Conservation (phyloP, 2,329 filamentous ascomycete species). For the Sporothrix dimorphospora region DNA sequence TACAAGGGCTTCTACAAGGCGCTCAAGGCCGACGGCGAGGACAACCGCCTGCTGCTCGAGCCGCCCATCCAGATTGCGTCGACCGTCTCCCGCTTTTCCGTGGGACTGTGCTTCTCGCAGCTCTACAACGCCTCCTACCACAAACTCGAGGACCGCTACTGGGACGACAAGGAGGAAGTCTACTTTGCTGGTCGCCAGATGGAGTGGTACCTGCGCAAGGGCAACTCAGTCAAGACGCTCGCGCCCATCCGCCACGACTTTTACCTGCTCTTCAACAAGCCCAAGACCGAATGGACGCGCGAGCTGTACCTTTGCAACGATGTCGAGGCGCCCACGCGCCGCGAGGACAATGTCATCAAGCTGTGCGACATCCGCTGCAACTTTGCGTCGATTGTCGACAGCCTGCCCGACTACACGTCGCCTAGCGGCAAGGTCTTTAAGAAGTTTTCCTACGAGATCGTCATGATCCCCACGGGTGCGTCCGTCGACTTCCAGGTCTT, state of each 20-base stretch:
- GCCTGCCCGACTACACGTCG: slow-evolving; percentile 28
- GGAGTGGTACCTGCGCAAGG: slow-evolving; percentile 31
- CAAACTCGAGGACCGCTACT: slow-evolving; percentile 26
- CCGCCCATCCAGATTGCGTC: slow-evolving; percentile 29
- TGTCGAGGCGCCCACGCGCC: slow-evolving; percentile 23
- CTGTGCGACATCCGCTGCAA: slow-evolving; percentile 30
- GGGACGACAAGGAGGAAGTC: slow-evolving; percentile 29
- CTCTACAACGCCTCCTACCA: slow-evolving; percentile 21
- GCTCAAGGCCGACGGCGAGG: slow-evolving; percentile 4
- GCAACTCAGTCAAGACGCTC: slow-evolving; percentile 27
- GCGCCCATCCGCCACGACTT: slow-evolving; percentile 29
- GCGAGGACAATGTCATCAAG: slow-evolving; percentile 25
- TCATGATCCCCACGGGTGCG: slow-evolving; percentile 31
- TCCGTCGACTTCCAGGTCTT: slow-evolving; percentile 28
- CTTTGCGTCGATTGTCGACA: slow-evolving; percentile 28
- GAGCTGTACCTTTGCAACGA: slow-evolving; percentile 30
- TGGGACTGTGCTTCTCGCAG: slow-evolving; percentile 29
- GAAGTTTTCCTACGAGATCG: slow-evolving; percentile 27
- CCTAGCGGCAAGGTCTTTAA: slow-evolving; percentile 25
- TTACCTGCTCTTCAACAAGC: slow-evolving; percentile 24
- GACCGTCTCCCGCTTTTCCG: slow-evolving; percentile 29
- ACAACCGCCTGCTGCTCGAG: slow-evolving; percentile 24
- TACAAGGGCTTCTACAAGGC: slow-evolving; percentile 44
- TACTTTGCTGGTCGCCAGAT: slow-evolving; percentile 29
- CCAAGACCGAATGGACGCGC: slow-evolving; percentile 28